A percentile compares a stretch with the other conserved stretches of the same genome.
phyloP scores from a whole-genome alignment of 2,329 filamentous ascomycete genomes.

The Tolypocladium capitatum region DNA sequence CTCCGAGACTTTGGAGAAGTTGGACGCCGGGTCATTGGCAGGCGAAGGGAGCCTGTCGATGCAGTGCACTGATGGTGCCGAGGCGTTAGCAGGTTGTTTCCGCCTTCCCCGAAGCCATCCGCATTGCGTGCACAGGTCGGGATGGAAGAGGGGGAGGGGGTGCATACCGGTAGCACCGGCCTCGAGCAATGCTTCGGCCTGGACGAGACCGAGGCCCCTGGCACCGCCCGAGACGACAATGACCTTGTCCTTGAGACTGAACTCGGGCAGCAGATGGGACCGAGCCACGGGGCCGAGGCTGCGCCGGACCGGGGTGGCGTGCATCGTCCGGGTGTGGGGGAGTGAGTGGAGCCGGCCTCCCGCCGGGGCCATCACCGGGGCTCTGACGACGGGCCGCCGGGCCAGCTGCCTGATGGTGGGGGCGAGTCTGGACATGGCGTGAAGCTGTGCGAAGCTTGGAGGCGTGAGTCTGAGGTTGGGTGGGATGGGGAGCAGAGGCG shows the following conservation, averaged over 20 bases:
- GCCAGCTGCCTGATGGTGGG: constrained; percentile 9
- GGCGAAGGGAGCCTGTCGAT: constrained; percentile 50
- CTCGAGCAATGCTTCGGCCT: constrained; percentile 67
- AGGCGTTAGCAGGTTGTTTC: not conserved
- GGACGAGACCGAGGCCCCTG: constrained; percentile 63
- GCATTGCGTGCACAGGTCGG: not conserved
- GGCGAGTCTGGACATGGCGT: constrained; percentile 14
- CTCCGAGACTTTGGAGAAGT: constrained; percentile 52
- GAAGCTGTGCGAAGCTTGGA: not conserved
- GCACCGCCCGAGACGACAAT: constrained; percentile 66
- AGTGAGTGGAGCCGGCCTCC: constrained; percentile 3
- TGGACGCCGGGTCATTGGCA: constrained; percentile 25
- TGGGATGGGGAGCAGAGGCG: too few relatives aligned
- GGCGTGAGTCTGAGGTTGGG: not conserved
- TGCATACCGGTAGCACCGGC: constrained; percentile 54
- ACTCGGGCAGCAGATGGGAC: constrained; percentile 48
- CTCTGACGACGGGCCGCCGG: constrained; percentile 5
- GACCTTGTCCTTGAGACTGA: constrained; percentile 61
- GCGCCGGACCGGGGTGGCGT: constrained; percentile 8
- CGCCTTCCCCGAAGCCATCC: not conserved
- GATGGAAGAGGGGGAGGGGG: not conserved
- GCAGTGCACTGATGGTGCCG: constrained; percentile 42
- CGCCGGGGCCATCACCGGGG: constrained; percentile 2
- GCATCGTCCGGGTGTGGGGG: constrained; percentile 7
- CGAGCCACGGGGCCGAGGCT: constrained; percentile 9